phyloP scores from a whole-genome alignment of 2,329 filamentous ascomycete species.

The Microsporum audouinii region DNA sequence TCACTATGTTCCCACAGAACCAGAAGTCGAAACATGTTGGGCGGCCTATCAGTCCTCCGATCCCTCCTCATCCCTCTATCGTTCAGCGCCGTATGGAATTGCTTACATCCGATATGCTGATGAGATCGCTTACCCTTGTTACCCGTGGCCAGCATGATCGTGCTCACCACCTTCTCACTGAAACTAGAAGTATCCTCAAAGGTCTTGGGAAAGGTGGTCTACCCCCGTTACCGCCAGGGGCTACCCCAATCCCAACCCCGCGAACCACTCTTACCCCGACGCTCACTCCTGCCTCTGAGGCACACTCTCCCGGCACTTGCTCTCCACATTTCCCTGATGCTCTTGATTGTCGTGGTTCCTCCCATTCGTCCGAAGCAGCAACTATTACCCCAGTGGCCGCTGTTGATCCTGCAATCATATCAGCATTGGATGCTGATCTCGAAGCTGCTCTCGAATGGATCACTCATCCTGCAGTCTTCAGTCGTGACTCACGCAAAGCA shows the following conservation, averaged over 20 bases:
- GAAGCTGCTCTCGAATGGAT: conserved; percentile 94
- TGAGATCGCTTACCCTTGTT: conserved; percentile 78
- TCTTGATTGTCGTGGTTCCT: conserved; percentile 21
- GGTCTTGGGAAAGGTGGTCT: conserved; percentile 90
- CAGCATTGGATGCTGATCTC: conserved; percentile 79
- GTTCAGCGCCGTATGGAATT: conserved; percentile 97
- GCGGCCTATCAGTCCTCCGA: conserved; percentile 56
- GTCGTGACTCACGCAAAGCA: conserved; percentile 84
- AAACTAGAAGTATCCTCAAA: conserved; percentile 90
- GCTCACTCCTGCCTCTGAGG: conserved; percentile 25
- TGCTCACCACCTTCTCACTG: conserved; percentile 79
- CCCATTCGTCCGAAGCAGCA: conserved; percentile 31
- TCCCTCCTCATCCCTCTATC: conserved; percentile 87
- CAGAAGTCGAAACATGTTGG: conserved; percentile 49
- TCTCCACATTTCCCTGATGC: conserved; percentile 30
- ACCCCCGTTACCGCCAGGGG: conserved; percentile 62
- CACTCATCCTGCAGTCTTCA: conserved; percentile 88
- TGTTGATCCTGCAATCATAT: conserved; percentile 73
- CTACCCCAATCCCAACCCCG: conserved; percentile 9
- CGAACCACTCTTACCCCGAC: conserved; percentile 30
- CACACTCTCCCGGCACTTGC: conserved; percentile 26
- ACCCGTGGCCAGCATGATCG: conserved; percentile 86
- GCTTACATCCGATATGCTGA: conserved; percentile 95
- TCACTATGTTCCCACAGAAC: conserved; percentile 73
- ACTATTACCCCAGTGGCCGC: conserved; percentile 49